Evolutionary conservation across 1,284 basidiomycete genomes (phyloP), one percentile per base, ranked within the genome.

Genomic region (Athelia sp.): DNA sequence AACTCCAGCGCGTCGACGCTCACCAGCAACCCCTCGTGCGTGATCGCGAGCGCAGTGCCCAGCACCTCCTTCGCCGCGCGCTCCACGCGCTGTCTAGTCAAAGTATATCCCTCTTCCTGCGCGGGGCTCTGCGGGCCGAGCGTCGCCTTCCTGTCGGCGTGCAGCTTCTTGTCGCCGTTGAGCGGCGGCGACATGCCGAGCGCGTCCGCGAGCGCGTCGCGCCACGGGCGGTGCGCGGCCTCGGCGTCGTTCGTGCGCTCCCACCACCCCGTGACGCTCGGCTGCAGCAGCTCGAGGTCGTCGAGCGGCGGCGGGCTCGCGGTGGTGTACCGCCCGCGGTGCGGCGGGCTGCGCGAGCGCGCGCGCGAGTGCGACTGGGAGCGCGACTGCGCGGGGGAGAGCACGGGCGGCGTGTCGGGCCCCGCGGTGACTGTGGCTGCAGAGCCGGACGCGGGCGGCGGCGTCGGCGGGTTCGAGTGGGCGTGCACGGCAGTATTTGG

Each of bases 1-100:
- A 82, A 67, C 9, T 74, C 66, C 15, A 84, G 65, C 9, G 81
- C 52, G 11, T 83, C 79, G 3, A 69, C 66, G 23, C 73, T 68
- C 3, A 73, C 47, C 24, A 64, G 57, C 4, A 84, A 69, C 0
- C 68, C 62, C 55, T 83, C 79, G 52, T 79, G 79, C 0, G 67
- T 57, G 10, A 79, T 60, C 35, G 73, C 69, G 2, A 58, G 59
- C 0, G 73, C 57, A 10, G 68, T 70, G 17, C 74, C 78, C 15
- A 81, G 65, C 3, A 75, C 69, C 11, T 75, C 70, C 1, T 56
- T 58, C 2, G 67, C 67, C 1, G 79, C 78, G 49, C 74, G 60
- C 1, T 66, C 61, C n/a, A 79, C 73, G 52, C 69, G 68, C 80
- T 61, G 73, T 56, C 59, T 68, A 0, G 81, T 81, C 42, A 68